Evolutionary conservation across 2,329 filamentous ascomycete genomes (phyloP), one percentile per base, ranked within the genome.

Genomic region (Aspergillus sp.): DNA sequence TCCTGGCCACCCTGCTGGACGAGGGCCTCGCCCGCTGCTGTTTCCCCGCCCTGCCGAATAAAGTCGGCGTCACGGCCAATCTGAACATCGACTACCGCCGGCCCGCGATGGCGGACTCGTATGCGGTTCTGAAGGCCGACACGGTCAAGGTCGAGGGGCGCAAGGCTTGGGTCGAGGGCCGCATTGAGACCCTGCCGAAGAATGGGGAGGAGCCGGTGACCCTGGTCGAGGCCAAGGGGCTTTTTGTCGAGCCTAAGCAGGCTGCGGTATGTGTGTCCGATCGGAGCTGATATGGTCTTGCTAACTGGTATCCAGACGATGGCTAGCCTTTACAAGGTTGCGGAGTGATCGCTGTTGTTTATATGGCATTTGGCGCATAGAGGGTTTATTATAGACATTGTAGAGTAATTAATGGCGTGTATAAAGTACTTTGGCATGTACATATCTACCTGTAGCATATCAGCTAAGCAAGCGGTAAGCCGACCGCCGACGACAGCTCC

Each of bases 91-190:
- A 93, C 59, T 98, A 95, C 62, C 78, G 81, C 48, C 77, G 76
- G 40, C 91, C 91, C 4, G 80, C 82, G 27, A 76, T 74, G 48
- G 86, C 86, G 4, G 74, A 76, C 14, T 74, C 74, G 39, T 91
- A 82, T 53, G 67, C 93, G 17, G 84, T 93, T 26, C 63, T 98
- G 37, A 72, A 74, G 40, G 88, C 85, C 3, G 74, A 77, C 54
- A 94, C 88, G 13, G 79, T 75, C 7, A 88, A 82, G 64, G 82
- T 89, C 1, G 86, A 96, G 54, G 89, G 91, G 1, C 72, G 91
- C 41, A 96, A 96, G 67, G 89, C 86, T 8, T 95, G 86, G 86
- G 86, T 95, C 1, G 80, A 83, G 62, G 91, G 86, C 1, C 74
- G 76, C 46, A 79, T 96, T 48, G 86, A 94, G 71, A 80, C 84